Percentiles rank a stretch among this genome's conserved stretches.
Conservation (phyloP, 2,329 filamentous ascomycete genomes). For the Epichloe hybrida region DNA sequence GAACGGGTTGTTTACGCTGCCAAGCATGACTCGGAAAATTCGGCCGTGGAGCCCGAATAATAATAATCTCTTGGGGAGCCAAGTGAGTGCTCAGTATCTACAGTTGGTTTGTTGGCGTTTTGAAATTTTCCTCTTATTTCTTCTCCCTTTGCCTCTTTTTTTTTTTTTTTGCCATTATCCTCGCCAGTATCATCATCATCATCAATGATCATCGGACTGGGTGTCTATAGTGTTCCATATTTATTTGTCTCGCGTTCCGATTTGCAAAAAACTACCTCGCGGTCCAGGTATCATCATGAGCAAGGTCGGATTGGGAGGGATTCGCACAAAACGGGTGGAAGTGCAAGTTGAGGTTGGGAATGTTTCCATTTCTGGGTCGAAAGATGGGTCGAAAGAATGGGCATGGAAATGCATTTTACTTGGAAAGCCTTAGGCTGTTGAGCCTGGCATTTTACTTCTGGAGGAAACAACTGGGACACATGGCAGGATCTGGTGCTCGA, state of each 20-base stretch:
- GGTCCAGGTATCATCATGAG: background rate
- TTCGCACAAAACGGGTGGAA: background rate
- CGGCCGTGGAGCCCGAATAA: no score
- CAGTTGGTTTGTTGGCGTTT: background rate
- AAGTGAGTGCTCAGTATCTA: background rate
- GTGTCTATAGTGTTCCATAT: no score
- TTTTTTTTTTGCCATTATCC: background rate
- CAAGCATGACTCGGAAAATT: no score
- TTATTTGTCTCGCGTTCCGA: no score
- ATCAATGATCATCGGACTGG: background rate
- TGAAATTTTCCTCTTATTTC: background rate
- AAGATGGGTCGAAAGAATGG: background rate
- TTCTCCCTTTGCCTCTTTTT: background rate
- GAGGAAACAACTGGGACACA: background rate
- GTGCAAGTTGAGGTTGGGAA: no score
- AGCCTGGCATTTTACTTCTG: background rate
- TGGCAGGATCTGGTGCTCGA: background rate
- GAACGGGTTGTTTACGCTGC: no score
- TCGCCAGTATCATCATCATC: background rate
- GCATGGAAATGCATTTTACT: background rate
- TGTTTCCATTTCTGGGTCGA: no score
- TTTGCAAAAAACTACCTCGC: no score
- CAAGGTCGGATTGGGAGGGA: background rate
- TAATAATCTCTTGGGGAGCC: background rate
- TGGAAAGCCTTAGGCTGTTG: background rate